Conservation (phyloP, 805 yeast genomes). For the Saccharomycopsis sp. region DNA sequence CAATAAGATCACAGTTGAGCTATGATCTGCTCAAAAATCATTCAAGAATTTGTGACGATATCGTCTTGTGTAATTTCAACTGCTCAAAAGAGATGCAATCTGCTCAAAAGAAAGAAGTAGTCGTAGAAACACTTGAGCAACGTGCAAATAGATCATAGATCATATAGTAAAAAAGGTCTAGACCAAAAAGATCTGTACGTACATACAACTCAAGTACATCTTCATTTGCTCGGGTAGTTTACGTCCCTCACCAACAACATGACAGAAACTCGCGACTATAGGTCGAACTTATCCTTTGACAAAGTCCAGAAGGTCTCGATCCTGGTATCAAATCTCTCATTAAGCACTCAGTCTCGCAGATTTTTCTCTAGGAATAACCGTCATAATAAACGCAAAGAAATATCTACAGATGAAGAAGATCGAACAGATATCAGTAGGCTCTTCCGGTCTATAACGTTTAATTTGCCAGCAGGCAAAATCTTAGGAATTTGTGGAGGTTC, state of each 20-base stretch:
- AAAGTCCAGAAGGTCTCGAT: not conserved
- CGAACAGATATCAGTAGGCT: not conserved
- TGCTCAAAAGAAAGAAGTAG: not conserved
- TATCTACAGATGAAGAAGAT: not conserved
- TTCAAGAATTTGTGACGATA: not conserved
- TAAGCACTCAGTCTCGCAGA: not conserved
- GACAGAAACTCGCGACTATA: not conserved
- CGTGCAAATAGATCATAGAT: too few relatives aligned
- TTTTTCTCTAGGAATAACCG: not conserved
- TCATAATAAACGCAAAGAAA: not conserved
- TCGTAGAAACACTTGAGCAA: too few relatives aligned
- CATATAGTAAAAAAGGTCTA: too few relatives aligned
- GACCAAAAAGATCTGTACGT: too few relatives aligned
- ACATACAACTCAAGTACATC: too few relatives aligned
- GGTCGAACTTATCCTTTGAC: not conserved
- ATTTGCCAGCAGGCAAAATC: constrained; percentile 52
- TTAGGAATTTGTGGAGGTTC: constrained; percentile 85
- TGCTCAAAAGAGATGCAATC: not conserved
- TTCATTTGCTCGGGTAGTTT: too few relatives aligned
- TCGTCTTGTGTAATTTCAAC: not conserved
- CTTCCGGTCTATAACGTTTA: constrained; percentile 43
- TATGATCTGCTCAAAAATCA: too few relatives aligned
- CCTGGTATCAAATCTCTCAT: not conserved
- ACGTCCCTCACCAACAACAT: not conserved
- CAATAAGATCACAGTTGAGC: too few relatives aligned